Base-by-base conservation (phyloP, 163 green algal genomes). In the Picocystis sp. region DNA sequence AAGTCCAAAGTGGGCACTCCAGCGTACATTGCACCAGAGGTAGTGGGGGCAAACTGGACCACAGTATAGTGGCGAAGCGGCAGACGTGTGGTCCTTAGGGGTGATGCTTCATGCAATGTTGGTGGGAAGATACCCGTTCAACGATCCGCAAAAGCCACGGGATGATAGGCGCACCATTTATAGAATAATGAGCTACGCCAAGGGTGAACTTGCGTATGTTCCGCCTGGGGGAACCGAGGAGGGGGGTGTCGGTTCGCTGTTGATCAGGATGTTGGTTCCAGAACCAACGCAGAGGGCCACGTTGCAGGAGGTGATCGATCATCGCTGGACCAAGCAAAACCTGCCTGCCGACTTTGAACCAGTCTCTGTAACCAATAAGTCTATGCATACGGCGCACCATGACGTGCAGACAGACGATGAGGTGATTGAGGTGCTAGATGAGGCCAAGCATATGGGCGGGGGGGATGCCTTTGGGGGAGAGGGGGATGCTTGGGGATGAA, bases 21-120 rank as follows among this genome's bases (percentile, higher is more conserved):
- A 9, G 77, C 75, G 42, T 89, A 89, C 72, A 81, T 92, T 52
- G 80, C 83, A 1, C 83, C 83, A 2, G 81, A 93, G 58, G 78
- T 80, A 13, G 64, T 76, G 45, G 15, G 19, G 21, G 53, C 19
- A n/a, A 11, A 38, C 29, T 19, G 45, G 21, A 21, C 47, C 34
- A 11, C 44, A 50, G 8, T 61, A 58, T 43, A 53, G 53, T 43
- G 45, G 45, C 2, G 54, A 44, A 25, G 55, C 57, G 22, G 66
- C 63, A 12, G 66, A 74, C 42, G 60, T 73, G 17, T 74, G 66
- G 66, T 58, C 35, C 29, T 67, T 48, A 23, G 66, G 61, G 24
- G 66, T 74, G 23, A 75, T 64, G 44, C 59, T 76, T n/a, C 73
- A 62, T 43, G 70, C 55, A 45, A 75, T 76, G 67, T 45, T 75